Percentiles rank a stretch among this genome's conserved stretches.
Evolutionary conservation across 306 rosid species (phyloP).

Genomic region (Prunus salicina): DNA sequence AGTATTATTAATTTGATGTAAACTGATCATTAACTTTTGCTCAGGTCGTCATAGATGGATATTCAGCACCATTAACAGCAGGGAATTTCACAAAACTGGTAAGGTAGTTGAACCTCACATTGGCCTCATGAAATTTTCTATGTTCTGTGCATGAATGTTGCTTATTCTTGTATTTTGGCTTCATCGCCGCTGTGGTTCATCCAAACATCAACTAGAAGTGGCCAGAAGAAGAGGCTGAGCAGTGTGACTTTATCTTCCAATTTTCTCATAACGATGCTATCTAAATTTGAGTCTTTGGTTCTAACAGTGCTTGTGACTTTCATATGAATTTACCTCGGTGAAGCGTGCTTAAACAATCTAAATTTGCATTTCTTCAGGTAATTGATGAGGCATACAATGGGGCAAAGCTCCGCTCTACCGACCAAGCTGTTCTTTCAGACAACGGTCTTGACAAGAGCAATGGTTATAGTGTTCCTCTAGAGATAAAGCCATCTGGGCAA

Average conservation of each 20-base stretch:
- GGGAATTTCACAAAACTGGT: constrained; percentile 97
- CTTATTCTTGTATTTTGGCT: background rate
- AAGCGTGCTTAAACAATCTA: background rate
- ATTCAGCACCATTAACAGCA: constrained; percentile 85
- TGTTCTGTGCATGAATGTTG: constrained; percentile 13
- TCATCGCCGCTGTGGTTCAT: background rate
- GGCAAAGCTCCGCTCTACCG: constrained; percentile 50
- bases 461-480: constrained; percentile 69
- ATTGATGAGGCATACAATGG: constrained; percentile 86
- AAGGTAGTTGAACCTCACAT: constrained; percentile 73
- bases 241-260: too few species aligned
- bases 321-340: background rate
- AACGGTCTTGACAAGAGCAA: constrained; percentile 49
- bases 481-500: constrained; percentile 89
- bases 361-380: constrained; percentile 45
- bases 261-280: background rate
- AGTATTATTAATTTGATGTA: background rate
- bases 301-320: background rate
- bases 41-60: constrained; percentile 88
- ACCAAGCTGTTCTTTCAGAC: constrained; percentile 86
- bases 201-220: too few species aligned
- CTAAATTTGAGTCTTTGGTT: background rate
- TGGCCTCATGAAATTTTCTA: constrained; percentile 20
- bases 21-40: constrained; percentile 25
- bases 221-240: too few species aligned